Percentiles rank a stretch among this genome's conserved stretches.
Conservation (phyloP, 1,139 yeast genomes). For the Sugiyamaella neomexicana region DNA sequence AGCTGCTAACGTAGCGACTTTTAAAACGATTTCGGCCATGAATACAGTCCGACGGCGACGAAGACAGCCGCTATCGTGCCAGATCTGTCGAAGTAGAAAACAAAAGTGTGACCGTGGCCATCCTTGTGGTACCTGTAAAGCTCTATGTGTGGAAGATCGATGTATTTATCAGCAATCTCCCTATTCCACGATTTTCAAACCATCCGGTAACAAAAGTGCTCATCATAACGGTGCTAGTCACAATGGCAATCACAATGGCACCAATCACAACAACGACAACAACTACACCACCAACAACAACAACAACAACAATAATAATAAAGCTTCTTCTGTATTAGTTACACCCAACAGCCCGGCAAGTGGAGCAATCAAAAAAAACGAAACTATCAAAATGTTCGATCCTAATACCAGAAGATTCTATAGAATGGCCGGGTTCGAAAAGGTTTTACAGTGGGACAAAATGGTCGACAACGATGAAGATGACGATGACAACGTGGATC, state of each 20-base stretch:
- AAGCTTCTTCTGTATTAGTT: no score
- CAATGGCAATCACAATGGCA: not conserved
- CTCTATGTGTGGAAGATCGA: slow-evolving; percentile 22
- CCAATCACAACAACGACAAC: no score
- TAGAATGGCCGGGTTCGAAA: slow-evolving; percentile 1
- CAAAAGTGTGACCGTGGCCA: slow-evolving; percentile 31
- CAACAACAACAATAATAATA: no score
- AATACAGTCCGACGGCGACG: slow-evolving; percentile 22
- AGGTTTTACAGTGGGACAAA: not conserved
- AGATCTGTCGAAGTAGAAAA: slow-evolving; percentile 30
- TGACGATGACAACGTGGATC: not conserved
- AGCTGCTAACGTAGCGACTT: slow-evolving; percentile 11
- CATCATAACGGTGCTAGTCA: not conserved
- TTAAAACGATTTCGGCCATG: slow-evolving; percentile 8
- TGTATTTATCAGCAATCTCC: slow-evolving; percentile 25
- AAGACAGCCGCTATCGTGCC: slow-evolving; percentile 31
- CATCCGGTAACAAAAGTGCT: no score
- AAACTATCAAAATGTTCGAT: slow-evolving; percentile 9
- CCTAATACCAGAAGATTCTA: slow-evolving; percentile 9
- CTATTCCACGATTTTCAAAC: no score
- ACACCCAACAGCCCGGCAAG: slow-evolving; percentile 1
- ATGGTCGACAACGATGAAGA: not conserved
- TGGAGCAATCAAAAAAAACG: slow-evolving; percentile 6
- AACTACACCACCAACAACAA: no score
- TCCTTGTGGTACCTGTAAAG: slow-evolving; percentile 31